phyloP scores from a whole-genome alignment of 208 protist species.

The Strigomonas oncopelti region DNA sequence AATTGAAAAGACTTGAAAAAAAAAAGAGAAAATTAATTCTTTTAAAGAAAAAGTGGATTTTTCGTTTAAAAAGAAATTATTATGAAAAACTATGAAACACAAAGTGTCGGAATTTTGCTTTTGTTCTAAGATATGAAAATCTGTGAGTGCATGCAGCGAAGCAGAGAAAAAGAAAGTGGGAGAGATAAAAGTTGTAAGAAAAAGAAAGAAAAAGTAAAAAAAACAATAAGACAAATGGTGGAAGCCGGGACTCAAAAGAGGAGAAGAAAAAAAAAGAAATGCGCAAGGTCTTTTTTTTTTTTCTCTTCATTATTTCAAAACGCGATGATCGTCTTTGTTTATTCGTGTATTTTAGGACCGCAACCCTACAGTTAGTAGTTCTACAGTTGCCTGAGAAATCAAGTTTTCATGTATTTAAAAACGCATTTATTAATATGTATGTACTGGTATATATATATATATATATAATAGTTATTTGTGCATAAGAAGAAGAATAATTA shows the following conservation, averaged over 20 bases:
- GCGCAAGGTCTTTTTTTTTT: slow-evolving; percentile 19
- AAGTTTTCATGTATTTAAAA: too few species aligned
- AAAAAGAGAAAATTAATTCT: slow-evolving; percentile 15
- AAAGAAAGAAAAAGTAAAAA: background rate
- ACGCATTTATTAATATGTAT: too few species aligned
- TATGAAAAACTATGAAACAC: slow-evolving; percentile 15
- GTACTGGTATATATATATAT: too few species aligned
- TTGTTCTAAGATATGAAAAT: slow-evolving; percentile 12
- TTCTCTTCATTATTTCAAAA: slow-evolving; percentile 14
- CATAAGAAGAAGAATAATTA: too few species aligned
- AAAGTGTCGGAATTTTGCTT: slow-evolving; percentile 14
- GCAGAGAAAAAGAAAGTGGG: background rate
- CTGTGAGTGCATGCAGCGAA: background rate
- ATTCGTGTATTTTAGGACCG: too few species aligned
- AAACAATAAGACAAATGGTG: background rate
- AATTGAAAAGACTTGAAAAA: slow-evolving; percentile 12
- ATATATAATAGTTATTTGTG: too few species aligned
- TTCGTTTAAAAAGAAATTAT: background rate
- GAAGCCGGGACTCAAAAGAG: background rate
- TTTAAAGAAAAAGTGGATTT: slow-evolving; percentile 13
- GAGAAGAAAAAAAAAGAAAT: slow-evolving; percentile 3
- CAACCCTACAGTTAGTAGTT: too few species aligned
- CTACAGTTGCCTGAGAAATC: too few species aligned
- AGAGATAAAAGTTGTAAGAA: slow-evolving; percentile 4
- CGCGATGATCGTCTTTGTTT: too few species aligned